Base-by-base conservation (phyloP, 2,329 filamentous ascomycete species). In the Exophiala sp. region DNA sequence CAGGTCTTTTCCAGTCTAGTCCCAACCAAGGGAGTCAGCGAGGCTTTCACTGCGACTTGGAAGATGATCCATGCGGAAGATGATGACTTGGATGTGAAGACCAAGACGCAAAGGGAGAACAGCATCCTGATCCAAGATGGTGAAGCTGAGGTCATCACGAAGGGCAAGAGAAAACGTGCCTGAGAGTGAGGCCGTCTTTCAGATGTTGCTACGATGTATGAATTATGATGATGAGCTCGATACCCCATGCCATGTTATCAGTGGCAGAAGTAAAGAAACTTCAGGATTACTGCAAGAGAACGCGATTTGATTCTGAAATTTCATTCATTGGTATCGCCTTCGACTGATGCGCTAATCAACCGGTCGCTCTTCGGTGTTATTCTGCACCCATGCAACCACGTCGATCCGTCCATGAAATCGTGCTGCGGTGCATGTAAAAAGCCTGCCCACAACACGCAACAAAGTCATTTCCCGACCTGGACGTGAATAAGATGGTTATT, bases 1-100 rank as follows among this genome's bases (percentile, higher is more conserved):
- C 45, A 54, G 12, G 36, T 62, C 20, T 63, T 65, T 40, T 33
- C 35, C 33, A 52, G 49, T 43, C 32, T 62, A n/a, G n/a, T 53
- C 24, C 52, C 36, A 4, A 36, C 34, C 3, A 43, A 55, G n/a
- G 60, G 58, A 5, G 53, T 60, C 29, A 36, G 51, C 10, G 42
- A 14, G 20, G 60, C 61, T 16, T 52, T 63, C 42, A 24, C 55
- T 16, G 41, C 36, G 10, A 54, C 62, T 14, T 57, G 51, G 51
- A 45, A 50, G 18, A 7, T 62, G 46, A 41, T 59, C 8, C 51
- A 55, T 40, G 41, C 45, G 7, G 54, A 48, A 10, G 47, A 50
- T 8, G 46, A 54, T 24, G 51, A 57, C 9, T 41, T 35, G 9
- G 49, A 33, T 5, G 38, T 38, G 12, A 48, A 8, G 39, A 29